Base-by-base conservation (phyloP, 23 red algal species). In the Gracilaria caudata region DNA sequence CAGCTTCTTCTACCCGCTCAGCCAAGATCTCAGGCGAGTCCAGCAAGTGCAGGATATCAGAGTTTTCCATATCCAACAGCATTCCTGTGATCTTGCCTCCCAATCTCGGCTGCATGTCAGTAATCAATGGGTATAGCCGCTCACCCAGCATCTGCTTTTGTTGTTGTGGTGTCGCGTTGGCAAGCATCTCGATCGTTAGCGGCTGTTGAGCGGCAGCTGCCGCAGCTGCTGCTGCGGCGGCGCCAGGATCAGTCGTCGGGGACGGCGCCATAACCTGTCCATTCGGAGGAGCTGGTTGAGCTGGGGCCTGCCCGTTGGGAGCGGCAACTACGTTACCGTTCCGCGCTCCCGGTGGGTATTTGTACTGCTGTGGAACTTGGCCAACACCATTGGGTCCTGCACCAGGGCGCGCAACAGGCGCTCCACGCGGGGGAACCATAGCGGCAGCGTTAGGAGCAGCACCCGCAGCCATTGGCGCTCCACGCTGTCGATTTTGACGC, bases 71-170 rank as follows among this genome's bases (percentile, higher is more conserved):
- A 51, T 96, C 93, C 61, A 99, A 88, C 66, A 99, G 79, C 97
- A 99, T 99, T 41, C 97, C 97, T 3, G 97, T 99, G 47, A 99
- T 94, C 85, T 99, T 99, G 40, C 85, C 92, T 19, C 93, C 88
- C 83, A 99, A 82, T 21, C 84, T 43, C 16, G 84, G 93, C 68
- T 99, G 79, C 38, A 82, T 84, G 25, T 93, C 89, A 39, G 92
- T 91, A 51, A 99, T 90, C 38, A 88, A 82, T 20, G 97, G 97
- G 83, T 95, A 99, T 25, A 99, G 73, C 47, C 89, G 63, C 57
- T 99, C 97, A n/a, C 97, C 97, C 44, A 99, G 40, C 54, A 99
- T 95, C 75, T 94, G 91, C 79, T 99, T 99, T 43, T 99, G 97
- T 82, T 99, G 93, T 51, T 86, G 71, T 17, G 93, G 77, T 25